phyloP scores from a whole-genome alignment of 257 asterid species.

The Rehmannia glutinosa region DNA sequence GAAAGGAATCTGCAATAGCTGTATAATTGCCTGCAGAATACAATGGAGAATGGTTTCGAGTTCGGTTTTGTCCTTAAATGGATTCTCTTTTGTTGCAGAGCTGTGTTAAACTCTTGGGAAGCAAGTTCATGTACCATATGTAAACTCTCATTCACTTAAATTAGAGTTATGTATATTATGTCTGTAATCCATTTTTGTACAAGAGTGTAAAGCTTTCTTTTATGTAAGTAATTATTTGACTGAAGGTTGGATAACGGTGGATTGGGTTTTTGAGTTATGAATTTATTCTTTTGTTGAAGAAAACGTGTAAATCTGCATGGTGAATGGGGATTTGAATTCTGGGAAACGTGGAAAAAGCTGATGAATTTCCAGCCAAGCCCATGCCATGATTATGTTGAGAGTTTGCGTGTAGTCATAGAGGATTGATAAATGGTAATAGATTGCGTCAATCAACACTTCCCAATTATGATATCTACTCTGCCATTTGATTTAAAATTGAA shows the following conservation, averaged over 20 bases:
- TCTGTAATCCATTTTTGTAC: not conserved
- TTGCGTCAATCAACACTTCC: constrained; percentile 4
- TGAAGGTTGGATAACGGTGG: too few species aligned
- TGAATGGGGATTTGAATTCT: not conserved
- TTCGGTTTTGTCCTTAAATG: too few species aligned
- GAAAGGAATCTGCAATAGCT: constrained; percentile 49
- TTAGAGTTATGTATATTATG: not conserved
- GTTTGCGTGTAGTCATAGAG: constrained; percentile 6
- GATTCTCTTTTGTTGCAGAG: not conserved
- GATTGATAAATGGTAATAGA: not conserved
- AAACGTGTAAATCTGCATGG: too few species aligned
- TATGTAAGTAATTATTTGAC: too few species aligned
- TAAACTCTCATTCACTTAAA: not conserved
- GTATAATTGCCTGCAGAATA: not conserved
- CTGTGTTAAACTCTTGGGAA: not conserved
- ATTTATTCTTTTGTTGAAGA: too few species aligned
- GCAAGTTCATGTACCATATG: not conserved
- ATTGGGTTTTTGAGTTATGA: too few species aligned
- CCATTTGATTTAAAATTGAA: constrained; percentile 2
- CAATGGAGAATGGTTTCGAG: too few species aligned
- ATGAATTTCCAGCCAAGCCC: not conserved
- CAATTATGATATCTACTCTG: not conserved
- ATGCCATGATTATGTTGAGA: not conserved
- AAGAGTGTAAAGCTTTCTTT: not conserved
- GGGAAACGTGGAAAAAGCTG: not conserved